Evolutionary conservation across 129 eudicot genomes (phyloP).

Genomic region (Artemisia argyi): DNA sequence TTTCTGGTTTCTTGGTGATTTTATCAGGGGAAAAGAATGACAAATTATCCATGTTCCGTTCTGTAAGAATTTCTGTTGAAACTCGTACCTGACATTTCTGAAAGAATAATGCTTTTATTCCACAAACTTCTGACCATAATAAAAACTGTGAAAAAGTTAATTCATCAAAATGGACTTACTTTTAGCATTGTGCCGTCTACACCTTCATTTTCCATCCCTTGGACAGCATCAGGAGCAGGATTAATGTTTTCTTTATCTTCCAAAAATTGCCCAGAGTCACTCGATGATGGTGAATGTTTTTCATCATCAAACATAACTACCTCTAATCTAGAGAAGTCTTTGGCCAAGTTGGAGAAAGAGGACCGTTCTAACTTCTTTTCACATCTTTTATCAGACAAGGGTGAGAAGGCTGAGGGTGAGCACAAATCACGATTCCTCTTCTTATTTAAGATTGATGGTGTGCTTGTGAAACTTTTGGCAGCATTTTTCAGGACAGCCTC

Average conservation of each 20-base stretch:
- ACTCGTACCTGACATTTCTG: constrained; percentile 40
- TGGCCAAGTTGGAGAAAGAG: constrained; percentile 52
- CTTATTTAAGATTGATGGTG: constrained; percentile 77
- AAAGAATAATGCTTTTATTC: constrained; percentile 6
- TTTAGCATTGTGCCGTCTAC: constrained; percentile 20
- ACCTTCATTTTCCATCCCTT: constrained; percentile 28
- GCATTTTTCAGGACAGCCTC: constrained; percentile 85
- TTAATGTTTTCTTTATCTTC: constrained; percentile 66
- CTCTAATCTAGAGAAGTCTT: constrained; percentile 65
- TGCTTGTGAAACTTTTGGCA: constrained; percentile 71
- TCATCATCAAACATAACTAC: constrained; percentile 56
- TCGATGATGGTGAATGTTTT: constrained; percentile 34
- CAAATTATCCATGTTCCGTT: constrained; percentile 46
- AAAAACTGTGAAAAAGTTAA: not conserved
- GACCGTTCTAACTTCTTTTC: constrained; percentile 66
- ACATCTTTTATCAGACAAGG: constrained; percentile 76
- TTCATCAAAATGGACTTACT: constrained; percentile 25
- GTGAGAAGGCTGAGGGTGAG: constrained; percentile 36
- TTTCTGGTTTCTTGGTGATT: constrained; percentile 37
- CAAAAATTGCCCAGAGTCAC: constrained; percentile 27
- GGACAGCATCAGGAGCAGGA: constrained; percentile 24
- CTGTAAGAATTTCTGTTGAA: constrained; percentile 48
- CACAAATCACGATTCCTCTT: constrained; percentile 75
- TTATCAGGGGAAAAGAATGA: constrained; percentile 70
- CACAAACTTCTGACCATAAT: not conserved